Base-by-base conservation (phyloP, 2,329 filamentous ascomycete genomes). In the Leptosphaerulina australis region DNA sequence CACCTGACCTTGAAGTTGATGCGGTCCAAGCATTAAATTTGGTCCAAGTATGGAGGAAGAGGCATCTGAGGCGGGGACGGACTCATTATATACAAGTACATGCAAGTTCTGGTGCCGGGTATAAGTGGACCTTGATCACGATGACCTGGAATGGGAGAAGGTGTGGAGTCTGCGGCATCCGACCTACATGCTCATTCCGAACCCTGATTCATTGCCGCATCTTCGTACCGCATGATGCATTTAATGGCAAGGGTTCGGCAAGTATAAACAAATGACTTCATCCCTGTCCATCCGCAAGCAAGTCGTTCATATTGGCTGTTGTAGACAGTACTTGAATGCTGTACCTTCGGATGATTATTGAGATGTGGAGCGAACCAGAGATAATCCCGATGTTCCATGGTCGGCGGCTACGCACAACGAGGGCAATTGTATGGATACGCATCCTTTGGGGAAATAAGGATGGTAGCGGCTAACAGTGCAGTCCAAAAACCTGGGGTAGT, bases 291-390 rank as follows among this genome's bases (percentile, higher is more conserved):
- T 28, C 20, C 21, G 25, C 35, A 31, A 37, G 36, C 48, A 41
- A 37, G 36, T 26, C 17, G 17, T 22, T 30, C n/a, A 21, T 21
- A 51, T 46, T 51, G 41, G 47, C 11, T 29, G 29, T 21, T 20
- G 30, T 22, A 7, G 10, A 21, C 14, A 31, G 12, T 6, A 15
- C 36, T 21, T 8, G 17, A 36, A 41, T 43, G 41, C 10, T 41
- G 48, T 51, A 40, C 48, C 48, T 51, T 41, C 48, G 46, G 48
- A 37, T 41, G 25, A 15, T 22, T 37, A 43, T 51, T 26, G 48
- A n/a, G 36, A 46, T n/a, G 29, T 26, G 22, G 5, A 35, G 36
- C 18, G 25, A 33, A n/a, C 31, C 26, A 36, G 15, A 33, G 20
- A 33, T 26, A 41, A 35, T 25, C 33, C 41, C 35, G 37, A 8